These are phyloP conservation scores for Pyronema domesticum DNA, from an alignment of 495 filamentous ascomycete genomes.

Conservation along the genomic window DNA sequence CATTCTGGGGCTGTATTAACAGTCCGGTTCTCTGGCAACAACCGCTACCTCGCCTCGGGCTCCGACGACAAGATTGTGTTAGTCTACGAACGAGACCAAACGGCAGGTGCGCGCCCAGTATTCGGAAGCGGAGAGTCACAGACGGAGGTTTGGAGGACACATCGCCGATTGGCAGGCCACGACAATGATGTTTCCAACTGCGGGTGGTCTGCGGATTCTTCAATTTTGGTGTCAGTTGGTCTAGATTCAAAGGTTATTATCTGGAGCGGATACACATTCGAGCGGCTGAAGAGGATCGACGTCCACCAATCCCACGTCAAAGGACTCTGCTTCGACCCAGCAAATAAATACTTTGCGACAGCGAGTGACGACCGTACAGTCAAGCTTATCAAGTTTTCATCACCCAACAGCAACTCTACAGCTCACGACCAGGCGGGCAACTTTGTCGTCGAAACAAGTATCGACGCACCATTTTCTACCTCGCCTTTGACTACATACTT, in stretches of 20 bases:
- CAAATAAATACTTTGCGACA: conserved; percentile 98
- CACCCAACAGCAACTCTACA: conserved; percentile 78
- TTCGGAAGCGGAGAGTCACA: conserved; percentile 76
- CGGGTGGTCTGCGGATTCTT: conserved; percentile 92
- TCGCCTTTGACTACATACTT: conserved; percentile 96
- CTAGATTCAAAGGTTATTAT: conserved; percentile 95
- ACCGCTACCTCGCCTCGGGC: conserved; percentile 82
- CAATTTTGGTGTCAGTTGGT: conserved; percentile 86
- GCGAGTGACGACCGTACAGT: conserved; percentile 93
- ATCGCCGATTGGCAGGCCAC: conserved; percentile 80
- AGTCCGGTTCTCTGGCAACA: conserved; percentile 86
- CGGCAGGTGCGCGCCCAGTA: conserved; percentile 10
- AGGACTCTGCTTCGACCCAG: conserved; percentile 93
- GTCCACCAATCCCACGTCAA: conserved; percentile 95
- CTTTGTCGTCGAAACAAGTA: conserved; percentile 76
- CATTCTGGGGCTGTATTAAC: conserved; percentile 95
- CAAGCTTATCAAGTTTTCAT: conserved; percentile 88
- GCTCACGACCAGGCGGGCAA: conserved; percentile 89
- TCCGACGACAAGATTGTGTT: conserved; percentile 98
- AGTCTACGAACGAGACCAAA: conserved; percentile 66
- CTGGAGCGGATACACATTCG: conserved; percentile 94
- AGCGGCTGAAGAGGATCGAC: conserved; percentile 83
- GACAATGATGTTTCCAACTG: conserved; percentile 98
- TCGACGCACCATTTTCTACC: conserved; percentile 63
- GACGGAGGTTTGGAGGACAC: conserved; percentile 92